Conservation (phyloP, 2,329 filamentous ascomycete species). For the Arachnomyces sp. region DNA sequence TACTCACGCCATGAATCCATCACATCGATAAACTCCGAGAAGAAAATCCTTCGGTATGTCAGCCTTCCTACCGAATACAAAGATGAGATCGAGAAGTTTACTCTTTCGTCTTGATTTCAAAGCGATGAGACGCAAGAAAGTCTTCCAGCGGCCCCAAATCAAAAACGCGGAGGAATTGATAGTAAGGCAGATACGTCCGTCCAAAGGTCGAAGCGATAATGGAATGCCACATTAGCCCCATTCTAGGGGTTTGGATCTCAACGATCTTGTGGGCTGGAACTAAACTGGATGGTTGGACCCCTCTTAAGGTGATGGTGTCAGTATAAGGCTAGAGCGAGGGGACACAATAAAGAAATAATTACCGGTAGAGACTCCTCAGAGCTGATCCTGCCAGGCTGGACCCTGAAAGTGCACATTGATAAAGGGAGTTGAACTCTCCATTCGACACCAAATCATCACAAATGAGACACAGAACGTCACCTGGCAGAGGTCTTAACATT, state of each 20-base stretch:
- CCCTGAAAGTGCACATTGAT: constrained; percentile 21
- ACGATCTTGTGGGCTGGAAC: no score
- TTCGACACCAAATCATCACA: constrained; percentile 19
- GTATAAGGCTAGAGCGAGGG: not conserved
- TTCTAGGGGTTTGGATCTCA: constrained; percentile 44
- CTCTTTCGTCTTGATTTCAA: constrained; percentile 50
- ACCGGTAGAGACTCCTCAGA: constrained; percentile 20
- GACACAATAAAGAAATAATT: constrained; percentile 4
- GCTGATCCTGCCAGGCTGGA: constrained; percentile 17
- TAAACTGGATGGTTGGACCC: no score
- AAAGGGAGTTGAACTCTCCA: constrained; percentile 20
- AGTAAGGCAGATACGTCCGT: constrained; percentile 58
- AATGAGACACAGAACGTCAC: constrained; percentile 22
- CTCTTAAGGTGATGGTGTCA: no score
- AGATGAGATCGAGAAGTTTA: constrained; percentile 38
- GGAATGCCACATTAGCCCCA: constrained; percentile 59
- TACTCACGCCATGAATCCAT: no score
- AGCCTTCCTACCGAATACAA: constrained; percentile 1
- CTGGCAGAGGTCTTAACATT: constrained; percentile 16
- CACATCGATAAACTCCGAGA: no score
- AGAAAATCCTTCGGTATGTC: no score
- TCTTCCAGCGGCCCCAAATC: constrained; percentile 54
- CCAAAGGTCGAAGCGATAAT: constrained; percentile 58
- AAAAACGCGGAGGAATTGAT: constrained; percentile 56
- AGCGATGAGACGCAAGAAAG: constrained; percentile 50